Evolutionary conservation across 192 early-diverging fungal species (phyloP).

Genomic region (Coemansia erecta): DNA sequence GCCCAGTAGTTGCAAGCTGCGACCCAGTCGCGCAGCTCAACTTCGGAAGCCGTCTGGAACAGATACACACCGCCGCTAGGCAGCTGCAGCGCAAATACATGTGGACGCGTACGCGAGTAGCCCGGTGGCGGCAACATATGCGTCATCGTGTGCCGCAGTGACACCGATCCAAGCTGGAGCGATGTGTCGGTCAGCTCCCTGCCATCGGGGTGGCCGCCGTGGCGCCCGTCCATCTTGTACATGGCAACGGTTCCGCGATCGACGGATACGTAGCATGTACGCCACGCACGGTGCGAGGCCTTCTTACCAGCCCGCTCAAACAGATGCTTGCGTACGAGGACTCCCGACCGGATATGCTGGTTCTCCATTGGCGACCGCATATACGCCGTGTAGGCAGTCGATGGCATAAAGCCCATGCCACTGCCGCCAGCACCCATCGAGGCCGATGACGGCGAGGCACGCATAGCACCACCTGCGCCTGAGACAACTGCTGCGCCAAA

Average conservation of each 20-base stretch:
- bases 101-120: conserved; percentile 70
- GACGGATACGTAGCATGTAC: conserved; percentile 71
- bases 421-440: conserved; percentile 24
- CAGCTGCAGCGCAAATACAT: conserved; percentile 85
- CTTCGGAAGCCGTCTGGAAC: conserved; percentile 77
- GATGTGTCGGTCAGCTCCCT: conserved; percentile 56
- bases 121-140: conserved; percentile 83
- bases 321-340: conserved; percentile 85
- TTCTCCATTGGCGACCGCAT: conserved; percentile 53
- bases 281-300: conserved; percentile 84
- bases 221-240: conserved; percentile 70
- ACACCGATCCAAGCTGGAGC: conserved; percentile 55
- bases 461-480: conserved; percentile 7
- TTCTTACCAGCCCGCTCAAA: conserved; percentile 73
- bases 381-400: conserved; percentile 30
- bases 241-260: conserved; percentile 77
- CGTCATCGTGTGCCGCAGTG: conserved; percentile 79
- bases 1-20: conserved; percentile 94
- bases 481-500: conserved; percentile 19
- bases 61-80: conserved; percentile 81
- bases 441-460: conserved; percentile 42
- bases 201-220: conserved; percentile 43
- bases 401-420: conserved; percentile 22
- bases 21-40: conserved; percentile 81
- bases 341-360: conserved; percentile 51